phyloP scores from a whole-genome alignment of 495 filamentous ascomycete genomes.

The Apiosordaria backusii region DNA sequence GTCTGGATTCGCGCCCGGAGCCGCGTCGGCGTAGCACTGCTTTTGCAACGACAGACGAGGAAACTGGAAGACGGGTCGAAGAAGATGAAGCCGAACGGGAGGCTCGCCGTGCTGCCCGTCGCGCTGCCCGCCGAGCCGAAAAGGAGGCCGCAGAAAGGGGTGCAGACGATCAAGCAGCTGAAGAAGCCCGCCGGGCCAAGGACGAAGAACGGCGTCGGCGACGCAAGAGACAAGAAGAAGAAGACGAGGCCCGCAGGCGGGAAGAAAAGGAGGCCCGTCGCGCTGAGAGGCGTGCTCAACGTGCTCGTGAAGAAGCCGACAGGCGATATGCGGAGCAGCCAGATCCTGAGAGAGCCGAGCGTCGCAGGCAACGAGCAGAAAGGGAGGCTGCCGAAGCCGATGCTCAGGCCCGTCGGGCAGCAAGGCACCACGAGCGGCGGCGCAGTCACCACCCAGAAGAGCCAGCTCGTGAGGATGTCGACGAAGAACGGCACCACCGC shows the following conservation, averaged over 20 bases:
- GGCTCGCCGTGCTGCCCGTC: conserved; percentile 51
- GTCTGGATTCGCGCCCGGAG: conserved; percentile 33
- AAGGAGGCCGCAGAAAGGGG: conserved; percentile 48
- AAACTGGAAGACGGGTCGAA: conserved; percentile 25
- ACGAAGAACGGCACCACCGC: conserved; percentile 35
- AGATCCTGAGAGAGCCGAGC: conserved; percentile 44
- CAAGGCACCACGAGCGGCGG: conserved; percentile 29
- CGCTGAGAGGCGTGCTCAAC: conserved; percentile 47
- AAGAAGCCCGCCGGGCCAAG: conserved; percentile 44
- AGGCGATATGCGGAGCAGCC: conserved; percentile 39
- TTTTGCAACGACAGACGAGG: conserved; percentile 41
- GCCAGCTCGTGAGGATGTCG: conserved; percentile 12
- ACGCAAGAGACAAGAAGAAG: conserved; percentile 42
- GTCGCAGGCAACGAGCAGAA: conserved; percentile 41
- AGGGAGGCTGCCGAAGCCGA: conserved; percentile 43
- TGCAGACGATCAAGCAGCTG: conserved; percentile 44
- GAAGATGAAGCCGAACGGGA: conserved; percentile 50
- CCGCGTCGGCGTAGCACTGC: conserved; percentile 42
- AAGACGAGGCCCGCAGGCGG: conserved; percentile 44
- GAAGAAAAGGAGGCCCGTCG: conserved; percentile 52
- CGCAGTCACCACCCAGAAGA: conserved; percentile 16
- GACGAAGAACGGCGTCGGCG: conserved; percentile 46
- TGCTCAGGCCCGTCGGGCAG: conserved; percentile 45
- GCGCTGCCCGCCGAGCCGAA: conserved; percentile 41
- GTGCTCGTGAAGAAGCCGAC: conserved; percentile 43